phyloP scores from a whole-genome alignment of 768 basidiomycete genomes.

The Mycena kentingensis region DNA sequence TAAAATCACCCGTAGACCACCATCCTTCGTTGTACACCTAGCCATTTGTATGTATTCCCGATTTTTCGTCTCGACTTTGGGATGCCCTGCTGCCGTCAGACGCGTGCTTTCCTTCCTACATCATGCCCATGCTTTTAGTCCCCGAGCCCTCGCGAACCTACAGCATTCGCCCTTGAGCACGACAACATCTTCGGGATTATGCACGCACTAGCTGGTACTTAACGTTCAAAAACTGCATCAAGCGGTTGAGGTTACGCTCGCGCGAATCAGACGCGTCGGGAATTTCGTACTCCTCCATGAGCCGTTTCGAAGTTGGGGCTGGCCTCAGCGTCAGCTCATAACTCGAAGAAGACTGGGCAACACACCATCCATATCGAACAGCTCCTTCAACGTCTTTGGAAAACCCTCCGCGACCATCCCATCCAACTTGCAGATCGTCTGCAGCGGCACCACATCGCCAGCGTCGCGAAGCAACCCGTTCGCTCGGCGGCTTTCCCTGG shows the following conservation, averaged over 20 bases:
- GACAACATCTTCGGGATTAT: not conserved
- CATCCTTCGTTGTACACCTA: no score
- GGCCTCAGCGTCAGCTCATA: not conserved
- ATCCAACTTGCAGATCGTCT: slow-evolving; percentile 49
- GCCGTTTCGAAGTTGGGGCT: slow-evolving; percentile 28
- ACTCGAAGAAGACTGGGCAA: slow-evolving; percentile 2
- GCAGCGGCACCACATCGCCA: slow-evolving; percentile 42
- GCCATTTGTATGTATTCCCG: no score
- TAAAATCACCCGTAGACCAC: no score
- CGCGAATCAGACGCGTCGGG: slow-evolving; percentile 29
- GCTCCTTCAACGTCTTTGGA: slow-evolving; percentile 50
- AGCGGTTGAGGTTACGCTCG: slow-evolving; percentile 38
- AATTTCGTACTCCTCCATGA: slow-evolving; percentile 36
- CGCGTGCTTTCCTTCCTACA: no score
- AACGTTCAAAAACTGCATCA: slow-evolving; percentile 40
- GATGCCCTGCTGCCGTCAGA: no score
- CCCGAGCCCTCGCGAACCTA: not conserved
- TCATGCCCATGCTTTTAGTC: not conserved
- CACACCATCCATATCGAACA: slow-evolving; percentile 58
- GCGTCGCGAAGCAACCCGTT: slow-evolving; percentile 51
- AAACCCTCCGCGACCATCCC: slow-evolving; percentile 51
- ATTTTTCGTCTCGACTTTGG: no score
- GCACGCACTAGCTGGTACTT: slow-evolving; percentile 39
- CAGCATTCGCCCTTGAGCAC: not conserved
- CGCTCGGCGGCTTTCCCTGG: slow-evolving; percentile 58